These are phyloP conservation scores for Pythium chondricola DNA, from an alignment of 352 stramenopile genomes.

Conservation along the genomic window DNA sequence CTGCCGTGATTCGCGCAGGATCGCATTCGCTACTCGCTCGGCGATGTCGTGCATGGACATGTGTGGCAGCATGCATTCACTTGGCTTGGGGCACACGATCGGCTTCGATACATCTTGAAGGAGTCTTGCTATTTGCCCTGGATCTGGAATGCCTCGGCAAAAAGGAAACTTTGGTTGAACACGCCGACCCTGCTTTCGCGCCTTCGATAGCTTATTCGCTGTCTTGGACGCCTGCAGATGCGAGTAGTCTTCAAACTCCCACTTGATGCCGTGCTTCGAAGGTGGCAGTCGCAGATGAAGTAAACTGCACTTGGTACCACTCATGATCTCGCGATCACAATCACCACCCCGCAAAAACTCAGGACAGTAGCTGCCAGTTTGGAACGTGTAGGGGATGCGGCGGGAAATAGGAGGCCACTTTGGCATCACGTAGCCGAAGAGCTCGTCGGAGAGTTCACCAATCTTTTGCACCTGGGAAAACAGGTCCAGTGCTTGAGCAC, in stretches of 20 bases:
- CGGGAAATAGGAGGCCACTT: constrained; percentile 34
- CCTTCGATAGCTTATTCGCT: not conserved
- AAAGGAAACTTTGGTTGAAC: constrained; percentile 33
- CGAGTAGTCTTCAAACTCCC: constrained; percentile 21
- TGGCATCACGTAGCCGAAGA: constrained; percentile 25
- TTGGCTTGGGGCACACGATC: constrained; percentile 31
- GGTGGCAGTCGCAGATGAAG: constrained; percentile 28
- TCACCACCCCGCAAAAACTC: constrained; percentile 38
- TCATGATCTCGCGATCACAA: constrained; percentile 33
- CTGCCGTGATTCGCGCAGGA: constrained; percentile 16
- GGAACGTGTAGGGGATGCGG: constrained; percentile 53
- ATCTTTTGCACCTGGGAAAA: too few species aligned
- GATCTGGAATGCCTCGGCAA: constrained; percentile 21
- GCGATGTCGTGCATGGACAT: constrained; percentile 44
- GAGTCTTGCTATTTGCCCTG: constrained; percentile 3
- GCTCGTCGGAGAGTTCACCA: not conserved
- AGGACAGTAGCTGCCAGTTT: constrained; percentile 44
- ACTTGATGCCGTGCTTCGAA: constrained; percentile 12
- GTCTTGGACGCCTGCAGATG: too few species aligned
- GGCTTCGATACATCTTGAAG: constrained; percentile 13
- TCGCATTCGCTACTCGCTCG: constrained; percentile 39
- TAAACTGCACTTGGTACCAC: too few species aligned
- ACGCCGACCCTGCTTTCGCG: not conserved
- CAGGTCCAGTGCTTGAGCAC: too few species aligned
- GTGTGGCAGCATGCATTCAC: constrained; percentile 33